These are phyloP conservation scores for Fraxinus latifolia DNA, from an alignment of 305 asterid genomes.

Conservation along the genomic window DNA sequence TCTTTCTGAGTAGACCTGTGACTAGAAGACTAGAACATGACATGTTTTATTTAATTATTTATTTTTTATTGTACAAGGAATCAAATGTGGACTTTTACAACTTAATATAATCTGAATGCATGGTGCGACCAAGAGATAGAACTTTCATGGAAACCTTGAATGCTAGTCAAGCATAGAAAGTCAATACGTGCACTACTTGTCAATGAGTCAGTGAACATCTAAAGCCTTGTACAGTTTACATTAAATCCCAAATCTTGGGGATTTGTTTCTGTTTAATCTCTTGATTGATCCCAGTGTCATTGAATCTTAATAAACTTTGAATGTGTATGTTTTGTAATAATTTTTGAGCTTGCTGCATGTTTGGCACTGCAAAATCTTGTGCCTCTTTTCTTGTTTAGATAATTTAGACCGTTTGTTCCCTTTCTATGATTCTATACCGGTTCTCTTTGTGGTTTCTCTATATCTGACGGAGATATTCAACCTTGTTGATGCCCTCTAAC, in stretches of 20 bases:
- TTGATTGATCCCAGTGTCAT: not conserved
- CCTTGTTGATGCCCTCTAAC: not conserved
- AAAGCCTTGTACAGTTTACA: not conserved
- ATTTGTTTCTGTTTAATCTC: not conserved
- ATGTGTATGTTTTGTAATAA: not conserved
- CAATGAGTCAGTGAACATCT: not conserved
- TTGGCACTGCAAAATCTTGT: not conserved
- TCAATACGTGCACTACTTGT: not conserved
- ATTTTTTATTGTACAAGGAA: not conserved
- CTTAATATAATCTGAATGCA: not conserved
- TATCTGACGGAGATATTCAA: not conserved
- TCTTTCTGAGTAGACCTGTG: not conserved
- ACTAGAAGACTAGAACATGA: not conserved
- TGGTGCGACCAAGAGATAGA: not conserved
- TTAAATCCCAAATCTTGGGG: not conserved
- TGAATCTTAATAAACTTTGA: not conserved
- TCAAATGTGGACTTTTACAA: not conserved
- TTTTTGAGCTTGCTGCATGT: constrained; percentile 1
- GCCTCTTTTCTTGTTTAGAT: not conserved
- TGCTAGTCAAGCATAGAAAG: not conserved
- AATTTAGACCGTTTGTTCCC: not conserved
- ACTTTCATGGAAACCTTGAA: not conserved
- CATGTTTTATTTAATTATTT: not conserved
- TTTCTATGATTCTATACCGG: not conserved
- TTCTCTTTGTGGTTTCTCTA: not conserved